Base-by-base conservation (phyloP, 805 yeast genomes). In the Pichia paraexigua region DNA sequence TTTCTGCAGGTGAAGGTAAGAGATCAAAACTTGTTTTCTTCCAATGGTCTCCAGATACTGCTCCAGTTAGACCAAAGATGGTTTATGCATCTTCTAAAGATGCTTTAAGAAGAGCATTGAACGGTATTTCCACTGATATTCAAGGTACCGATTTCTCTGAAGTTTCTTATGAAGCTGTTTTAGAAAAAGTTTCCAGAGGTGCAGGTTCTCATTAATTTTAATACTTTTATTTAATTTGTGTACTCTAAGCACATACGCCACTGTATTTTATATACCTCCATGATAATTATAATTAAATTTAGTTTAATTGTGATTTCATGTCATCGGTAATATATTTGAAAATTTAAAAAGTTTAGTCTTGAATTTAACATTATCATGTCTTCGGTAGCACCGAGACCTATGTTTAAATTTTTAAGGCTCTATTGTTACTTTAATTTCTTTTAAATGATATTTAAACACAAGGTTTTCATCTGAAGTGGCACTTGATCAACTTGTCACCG, bases 91-190 rank as follows among this genome's bases (percentile, higher is more conserved):
- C 97, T n/a, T 91, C 98, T 55, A 90, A 90, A 75, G 98, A 91
- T 64, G 96, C 97, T 47, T 80, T 94, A 67, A 92, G 98, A 79
- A 89, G 96, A 75, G 92, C 99, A 52, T 78, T 94, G 67, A 92
- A 87, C 70, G 99, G 99, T 72, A 83, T 94, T 60, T 76, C 97
- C 52, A 71, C 96, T 61, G 99, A 94, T 67, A 78, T 94, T 66
- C 99, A 94, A 77, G 99, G 98, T 68, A 94, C 99, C 53, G 99
- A 94, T 72, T 91, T 83, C 74, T 84, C 95, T 56, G 99, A 94
- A 79, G 97, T 94, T 60, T 87, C 96, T 58, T 88, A 85, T 72
- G 99, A 92, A 69, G 78, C 91, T 59, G 94, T 94, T 54, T 79
- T 91, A 70, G 97, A 87, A 67, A 86, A 75, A 70, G 97, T 91